Evolutionary conservation across 1,284 basidiomycete genomes (phyloP).

Genomic region (Cutaneotrichosporon cavernicola): DNA sequence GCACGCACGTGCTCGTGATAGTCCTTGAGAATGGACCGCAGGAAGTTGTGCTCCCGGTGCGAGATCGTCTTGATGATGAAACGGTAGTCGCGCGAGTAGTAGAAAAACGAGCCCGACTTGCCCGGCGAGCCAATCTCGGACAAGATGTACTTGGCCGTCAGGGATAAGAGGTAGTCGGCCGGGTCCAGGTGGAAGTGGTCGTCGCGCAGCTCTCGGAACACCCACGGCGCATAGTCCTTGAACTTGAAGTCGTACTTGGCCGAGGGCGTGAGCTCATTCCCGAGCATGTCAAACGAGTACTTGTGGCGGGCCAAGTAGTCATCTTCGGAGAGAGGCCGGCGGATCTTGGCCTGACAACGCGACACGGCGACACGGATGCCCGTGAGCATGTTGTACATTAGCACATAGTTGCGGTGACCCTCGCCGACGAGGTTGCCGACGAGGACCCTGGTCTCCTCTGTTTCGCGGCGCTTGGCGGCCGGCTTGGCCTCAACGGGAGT

Average conservation of each 20-base stretch:
- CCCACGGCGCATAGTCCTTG: slow-evolving; percentile 98
- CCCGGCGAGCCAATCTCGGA: slow-evolving; percentile 98
- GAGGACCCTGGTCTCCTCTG: slow-evolving; percentile 60
- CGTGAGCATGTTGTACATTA: slow-evolving; percentile 99
- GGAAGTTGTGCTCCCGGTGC: slow-evolving; percentile 89
- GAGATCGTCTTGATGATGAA: slow-evolving; percentile 99
- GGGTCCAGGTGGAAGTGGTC: slow-evolving; percentile 94
- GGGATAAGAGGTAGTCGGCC: slow-evolving; percentile 91
- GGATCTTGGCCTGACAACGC: slow-evolving; percentile 91
- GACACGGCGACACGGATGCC: slow-evolving; percentile 95
- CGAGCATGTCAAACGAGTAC: slow-evolving; percentile 98
- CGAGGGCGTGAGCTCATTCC: slow-evolving; percentile 94
- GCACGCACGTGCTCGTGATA: slow-evolving; percentile 84
- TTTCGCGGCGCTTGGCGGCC: slow-evolving; percentile 16
- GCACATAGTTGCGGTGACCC: slow-evolving; percentile 94
- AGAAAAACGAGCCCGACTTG: slow-evolving; percentile 98
- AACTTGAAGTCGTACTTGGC: slow-evolving; percentile 87
- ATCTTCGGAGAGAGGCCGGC: slow-evolving; percentile 75
- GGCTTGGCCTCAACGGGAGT: not conserved
- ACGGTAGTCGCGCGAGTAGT: slow-evolving; percentile 96
- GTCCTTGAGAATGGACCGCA: slow-evolving; percentile 76
- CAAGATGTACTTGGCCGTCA: slow-evolving; percentile 96
- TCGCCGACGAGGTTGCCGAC: slow-evolving; percentile 96
- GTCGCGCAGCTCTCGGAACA: slow-evolving; percentile 92
- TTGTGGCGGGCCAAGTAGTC: slow-evolving; percentile 92